phyloP scores from a whole-genome alignment of 108 stramenopile species.

The Phaeodactylum tricornutum region DNA sequence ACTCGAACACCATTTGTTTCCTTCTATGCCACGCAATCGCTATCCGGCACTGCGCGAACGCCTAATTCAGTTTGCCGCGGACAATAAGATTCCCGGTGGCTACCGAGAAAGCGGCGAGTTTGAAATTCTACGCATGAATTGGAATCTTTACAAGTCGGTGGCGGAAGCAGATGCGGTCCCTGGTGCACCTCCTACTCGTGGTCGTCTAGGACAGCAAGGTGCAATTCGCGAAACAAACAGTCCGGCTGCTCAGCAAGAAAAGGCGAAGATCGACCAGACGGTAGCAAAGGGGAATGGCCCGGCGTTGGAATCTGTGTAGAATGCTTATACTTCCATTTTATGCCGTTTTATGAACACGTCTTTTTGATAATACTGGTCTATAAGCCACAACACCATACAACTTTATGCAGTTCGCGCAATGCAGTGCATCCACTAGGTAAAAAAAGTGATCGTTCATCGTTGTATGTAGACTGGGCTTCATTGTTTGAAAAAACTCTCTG shows the following conservation, averaged over 20 bases:
- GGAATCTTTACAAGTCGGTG: conserved; percentile 67
- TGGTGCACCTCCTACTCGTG: conserved; percentile 69
- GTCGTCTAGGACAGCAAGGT: conserved; percentile 58
- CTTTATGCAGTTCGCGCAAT: too few species aligned
- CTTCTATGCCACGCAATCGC: conserved; percentile 85
- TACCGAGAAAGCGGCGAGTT: conserved; percentile 77
- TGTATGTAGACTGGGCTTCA: too few species aligned
- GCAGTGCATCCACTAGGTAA: too few species aligned
- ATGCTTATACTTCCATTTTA: too few species aligned
- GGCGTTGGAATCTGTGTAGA: too few species aligned
- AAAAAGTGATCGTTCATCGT: too few species aligned
- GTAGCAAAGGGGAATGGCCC: too few species aligned
- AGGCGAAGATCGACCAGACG: too few species aligned
- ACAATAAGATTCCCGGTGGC: conserved; percentile 84
- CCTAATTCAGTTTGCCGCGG: conserved; percentile 77
- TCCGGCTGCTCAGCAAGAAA: conserved; percentile 1
- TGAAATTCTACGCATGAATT: conserved; percentile 77
- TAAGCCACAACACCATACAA: too few species aligned
- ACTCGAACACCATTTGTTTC: conserved; percentile 95
- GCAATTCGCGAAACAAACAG: conserved; percentile 29
- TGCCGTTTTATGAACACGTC: too few species aligned
- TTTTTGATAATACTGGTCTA: too few species aligned
- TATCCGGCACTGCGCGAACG: conserved; percentile 65
- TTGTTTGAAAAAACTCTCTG: too few species aligned
- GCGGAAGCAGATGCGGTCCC: conserved; percentile 62